Base-by-base conservation (phyloP, 179 eudicot species). In the Silene coronaria region DNA sequence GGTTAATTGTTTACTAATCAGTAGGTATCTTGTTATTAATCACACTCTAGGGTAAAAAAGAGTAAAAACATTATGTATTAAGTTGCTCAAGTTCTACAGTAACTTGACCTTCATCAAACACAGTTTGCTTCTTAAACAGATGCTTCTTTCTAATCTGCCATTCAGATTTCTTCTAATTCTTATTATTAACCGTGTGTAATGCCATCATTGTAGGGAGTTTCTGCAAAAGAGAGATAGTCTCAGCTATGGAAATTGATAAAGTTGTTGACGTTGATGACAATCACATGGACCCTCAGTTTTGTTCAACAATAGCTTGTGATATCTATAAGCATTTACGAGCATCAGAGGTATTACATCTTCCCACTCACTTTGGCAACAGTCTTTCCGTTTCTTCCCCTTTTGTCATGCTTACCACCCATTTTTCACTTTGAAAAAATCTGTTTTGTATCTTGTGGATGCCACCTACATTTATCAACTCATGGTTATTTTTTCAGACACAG, bases 241-340 rank as follows among this genome's bases (percentile, higher is more conserved):
- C 80, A 8, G 85, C 85, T 5, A 79, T 85, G 77, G 90, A 80
- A 14, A 70, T 32, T 34, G 89, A 89, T 6, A 73, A 82, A 57
- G 82, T 89, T 73, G 86, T 86, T 60, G 79, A 90, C 74, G 79
- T 94, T 71, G 98, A 94, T 86, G 84, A 86, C 66, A 85, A 87
- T 80, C 71, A 85, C 67, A 67, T 64, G 78, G 96, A 94, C 70
- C 98, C 98, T 55, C 98, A 94, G 82, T 71, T 87, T 51, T 94
- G 98, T 83, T 88, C 98, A 24, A 87, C 95, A 63, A 85, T 92
- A 78, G 96, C 97, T 55, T 90, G 96, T 74, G 98, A 94, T 80
- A 94, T 94, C 58, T 92, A 94, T 88, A 89, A 88, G 65, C 91
- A 92, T 78, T 84, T 94, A 74, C 86, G 91, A 70, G 88, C 86